Percentiles rank a stretch among this genome's conserved stretches.
These are phyloP conservation scores for Imleria badia DNA, from an alignment of 768 basidiomycete genomes.

Conservation along the genomic window DNA sequence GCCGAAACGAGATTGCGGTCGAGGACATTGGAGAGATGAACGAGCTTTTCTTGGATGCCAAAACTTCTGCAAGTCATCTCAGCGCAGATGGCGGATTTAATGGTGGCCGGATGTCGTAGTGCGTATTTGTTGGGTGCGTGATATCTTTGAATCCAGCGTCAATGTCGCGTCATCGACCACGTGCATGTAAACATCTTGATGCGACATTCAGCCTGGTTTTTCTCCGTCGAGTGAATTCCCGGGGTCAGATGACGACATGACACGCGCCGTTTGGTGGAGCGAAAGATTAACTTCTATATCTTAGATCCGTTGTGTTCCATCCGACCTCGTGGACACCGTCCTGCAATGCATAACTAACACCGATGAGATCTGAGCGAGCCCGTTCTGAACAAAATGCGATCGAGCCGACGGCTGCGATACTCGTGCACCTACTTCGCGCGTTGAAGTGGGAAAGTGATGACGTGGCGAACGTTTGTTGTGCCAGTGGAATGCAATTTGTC, in stretches of 20 bases:
- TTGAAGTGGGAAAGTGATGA: background rate
- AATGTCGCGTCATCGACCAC: slow-evolving; percentile 6
- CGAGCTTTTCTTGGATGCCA: slow-evolving; percentile 93
- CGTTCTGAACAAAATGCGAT: background rate
- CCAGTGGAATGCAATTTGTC: background rate
- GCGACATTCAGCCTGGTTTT: background rate
- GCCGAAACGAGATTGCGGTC: slow-evolving; percentile 75
- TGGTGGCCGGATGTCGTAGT: slow-evolving; percentile 34
- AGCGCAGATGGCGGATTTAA: slow-evolving; percentile 38
- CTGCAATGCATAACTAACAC: background rate
- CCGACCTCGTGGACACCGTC: slow-evolving; percentile 4
- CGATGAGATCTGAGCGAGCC: slow-evolving; percentile 2
- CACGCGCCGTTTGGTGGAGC: background rate
- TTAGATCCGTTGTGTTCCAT: slow-evolving; percentile 10
- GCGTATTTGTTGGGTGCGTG: slow-evolving; percentile 4
- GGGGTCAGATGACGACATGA: background rate
- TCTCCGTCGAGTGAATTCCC: background rate
- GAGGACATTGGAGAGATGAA: slow-evolving; percentile 95
- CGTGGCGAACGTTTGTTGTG: background rate
- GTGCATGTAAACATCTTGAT: slow-evolving; percentile 7
- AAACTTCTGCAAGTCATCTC: slow-evolving; percentile 65
- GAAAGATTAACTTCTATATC: slow-evolving; percentile 8
- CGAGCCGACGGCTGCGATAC: background rate
- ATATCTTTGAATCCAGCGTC: background rate
- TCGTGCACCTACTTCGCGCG: background rate